Conservation (phyloP, 2,329 filamentous ascomycete species). For the Clarireedia monteithiana region DNA sequence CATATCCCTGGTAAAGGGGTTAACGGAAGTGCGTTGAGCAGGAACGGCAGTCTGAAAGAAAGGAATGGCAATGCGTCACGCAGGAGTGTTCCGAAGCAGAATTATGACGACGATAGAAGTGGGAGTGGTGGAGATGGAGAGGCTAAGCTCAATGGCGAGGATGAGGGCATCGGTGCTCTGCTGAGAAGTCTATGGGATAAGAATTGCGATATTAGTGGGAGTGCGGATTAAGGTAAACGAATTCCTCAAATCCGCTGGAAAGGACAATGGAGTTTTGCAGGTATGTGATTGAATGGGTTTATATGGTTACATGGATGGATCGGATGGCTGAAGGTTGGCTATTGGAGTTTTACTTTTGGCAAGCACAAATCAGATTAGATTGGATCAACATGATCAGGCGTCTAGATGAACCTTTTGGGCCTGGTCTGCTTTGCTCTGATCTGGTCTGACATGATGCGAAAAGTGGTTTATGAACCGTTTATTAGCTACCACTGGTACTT, state of each 20-base stretch:
- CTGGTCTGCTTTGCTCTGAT: too few species aligned
- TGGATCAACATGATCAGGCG: too few species aligned
- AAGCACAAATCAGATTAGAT: too few species aligned
- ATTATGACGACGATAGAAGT: constrained; percentile 28
- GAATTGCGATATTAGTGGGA: constrained; percentile 48
- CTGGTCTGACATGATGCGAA: too few species aligned
- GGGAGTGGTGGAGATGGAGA: constrained; percentile 20
- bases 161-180: constrained; percentile 37
- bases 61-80: constrained; percentile 1
- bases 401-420: too few species aligned
- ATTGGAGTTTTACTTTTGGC: too few species aligned
- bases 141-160: constrained; percentile 9
- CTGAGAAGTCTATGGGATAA: constrained; percentile 56
- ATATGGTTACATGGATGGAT: background rate
- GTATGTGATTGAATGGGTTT: background rate
- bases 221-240: constrained; percentile 27
- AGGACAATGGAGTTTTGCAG: background rate
- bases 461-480: too few species aligned
- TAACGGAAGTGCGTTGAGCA: constrained; percentile 22
- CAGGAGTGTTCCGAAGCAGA: constrained; percentile 34
- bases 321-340: background rate
- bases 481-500: too few species aligned
- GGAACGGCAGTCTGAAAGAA: constrained; percentile 10
- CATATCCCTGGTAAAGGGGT: constrained; percentile 34
- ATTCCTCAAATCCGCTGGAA: background rate